These are phyloP conservation scores for Boletales sp. DNA, from an alignment of 768 basidiomycete genomes.

Conservation along the genomic window DNA sequence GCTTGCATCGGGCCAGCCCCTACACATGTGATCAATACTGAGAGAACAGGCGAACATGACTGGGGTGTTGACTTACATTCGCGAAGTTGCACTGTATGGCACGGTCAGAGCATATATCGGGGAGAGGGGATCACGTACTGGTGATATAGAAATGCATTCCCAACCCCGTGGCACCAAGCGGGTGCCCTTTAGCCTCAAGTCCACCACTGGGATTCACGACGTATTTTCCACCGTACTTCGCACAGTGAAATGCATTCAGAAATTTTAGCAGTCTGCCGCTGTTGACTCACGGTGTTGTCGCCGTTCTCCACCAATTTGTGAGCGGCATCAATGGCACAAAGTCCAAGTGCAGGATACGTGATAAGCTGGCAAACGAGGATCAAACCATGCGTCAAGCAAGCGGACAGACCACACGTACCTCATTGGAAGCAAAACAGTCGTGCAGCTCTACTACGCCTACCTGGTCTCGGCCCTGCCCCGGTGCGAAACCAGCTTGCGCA, in stretches of 20 bases:
- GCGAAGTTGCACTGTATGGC: conserved; percentile 63
- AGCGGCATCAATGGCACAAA: conserved; percentile 64
- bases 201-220: conserved; percentile 85
- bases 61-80: conserved; percentile 44
- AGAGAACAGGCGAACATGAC: background rate
- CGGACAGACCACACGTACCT: conserved; percentile 40
- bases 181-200: conserved; percentile 86
- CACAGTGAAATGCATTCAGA: background rate
- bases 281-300: conserved; percentile 66
- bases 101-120: background rate
- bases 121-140: conserved; percentile 41
- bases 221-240: conserved; percentile 78
- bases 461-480: conserved; percentile 60
- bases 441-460: conserved; percentile 86
- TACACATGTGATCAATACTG: conserved; percentile 17
- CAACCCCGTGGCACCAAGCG: conserved; percentile 77
- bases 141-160: conserved; percentile 88
- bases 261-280: background rate
- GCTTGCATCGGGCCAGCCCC: conserved; percentile 88
- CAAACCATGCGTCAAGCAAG: background rate
- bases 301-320: conserved; percentile 69
- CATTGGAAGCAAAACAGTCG: conserved; percentile 82
- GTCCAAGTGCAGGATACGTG: conserved; percentile 76
- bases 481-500: conserved; percentile 61
- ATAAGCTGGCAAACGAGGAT: conserved; percentile 50